A percentile compares a stretch with the other conserved stretches of the same genome.
Evolutionary conservation across 495 filamentous ascomycete species (phyloP).

Genomic region (Xylaria grammica): DNA sequence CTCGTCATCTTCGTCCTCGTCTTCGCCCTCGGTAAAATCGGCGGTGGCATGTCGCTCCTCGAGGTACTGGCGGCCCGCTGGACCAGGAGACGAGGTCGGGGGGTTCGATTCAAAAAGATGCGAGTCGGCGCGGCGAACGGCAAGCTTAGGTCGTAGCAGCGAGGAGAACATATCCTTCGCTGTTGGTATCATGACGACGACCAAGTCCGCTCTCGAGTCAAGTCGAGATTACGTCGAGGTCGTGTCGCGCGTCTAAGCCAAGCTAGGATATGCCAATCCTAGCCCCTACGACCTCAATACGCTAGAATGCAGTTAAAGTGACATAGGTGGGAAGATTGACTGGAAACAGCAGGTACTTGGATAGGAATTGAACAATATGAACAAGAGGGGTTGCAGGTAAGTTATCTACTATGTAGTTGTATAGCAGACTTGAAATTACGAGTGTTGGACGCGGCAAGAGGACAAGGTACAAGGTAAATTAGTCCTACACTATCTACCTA

Average conservation of each 20-base stretch:
- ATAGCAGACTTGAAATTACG: background rate
- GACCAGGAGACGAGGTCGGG: constrained; percentile 38
- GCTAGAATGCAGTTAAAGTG: constrained; percentile 6
- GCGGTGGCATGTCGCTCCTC: constrained; percentile 58
- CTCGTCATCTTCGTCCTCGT: constrained; percentile 19
- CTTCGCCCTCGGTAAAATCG: constrained; percentile 61
- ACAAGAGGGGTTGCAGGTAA: background rate
- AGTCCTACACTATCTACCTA: constrained; percentile 1
- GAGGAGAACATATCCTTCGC: constrained; percentile 50
- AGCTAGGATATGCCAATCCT: constrained; percentile 17
- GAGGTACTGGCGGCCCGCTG: constrained; percentile 41
- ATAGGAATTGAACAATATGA: background rate
- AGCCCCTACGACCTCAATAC: constrained; percentile 20
- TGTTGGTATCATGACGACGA: constrained; percentile 27
- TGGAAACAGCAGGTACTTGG: background rate
- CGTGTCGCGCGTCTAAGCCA: constrained; percentile 19
- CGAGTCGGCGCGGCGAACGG: constrained; percentile 33
- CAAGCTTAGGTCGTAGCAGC: constrained; percentile 47
- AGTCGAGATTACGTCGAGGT: constrained; percentile 14
- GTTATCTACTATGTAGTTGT: background rate
- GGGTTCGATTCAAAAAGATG: constrained; percentile 37
- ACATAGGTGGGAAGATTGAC: constrained; percentile 11
- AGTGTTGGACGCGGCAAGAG: constrained; percentile 8
- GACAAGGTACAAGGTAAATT: background rate
- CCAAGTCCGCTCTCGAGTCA: background rate